Conservation (phyloP, 495 filamentous ascomycete genomes). For the Recurvomyces mirabilis region DNA sequence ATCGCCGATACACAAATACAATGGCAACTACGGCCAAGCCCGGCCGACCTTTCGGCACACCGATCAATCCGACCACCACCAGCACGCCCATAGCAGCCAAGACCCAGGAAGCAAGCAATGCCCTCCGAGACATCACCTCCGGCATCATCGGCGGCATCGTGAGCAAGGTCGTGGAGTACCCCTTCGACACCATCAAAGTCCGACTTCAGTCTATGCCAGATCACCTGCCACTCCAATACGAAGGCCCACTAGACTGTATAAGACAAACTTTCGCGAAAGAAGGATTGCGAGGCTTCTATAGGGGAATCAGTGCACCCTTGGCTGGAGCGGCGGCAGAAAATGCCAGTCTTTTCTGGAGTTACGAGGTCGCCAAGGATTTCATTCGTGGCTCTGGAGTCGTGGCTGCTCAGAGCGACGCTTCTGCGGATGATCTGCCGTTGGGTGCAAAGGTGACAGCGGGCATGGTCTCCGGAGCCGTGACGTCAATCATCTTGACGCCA, state of each 20-base stretch:
- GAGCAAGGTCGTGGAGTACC: slow-evolving; percentile 94
- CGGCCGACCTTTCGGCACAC: too few species aligned
- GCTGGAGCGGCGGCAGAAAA: slow-evolving; percentile 87
- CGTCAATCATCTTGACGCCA: slow-evolving; percentile 80
- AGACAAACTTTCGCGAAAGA: slow-evolving; percentile 64
- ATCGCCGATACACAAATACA: not conserved
- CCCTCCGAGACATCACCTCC: slow-evolving; percentile 31
- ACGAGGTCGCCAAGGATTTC: slow-evolving; percentile 29
- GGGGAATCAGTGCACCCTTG: slow-evolving; percentile 85
- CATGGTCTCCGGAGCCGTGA: slow-evolving; percentile 77
- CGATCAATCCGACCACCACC: too few species aligned
- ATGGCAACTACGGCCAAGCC: too few species aligned
- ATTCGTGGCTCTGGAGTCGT: too few species aligned
- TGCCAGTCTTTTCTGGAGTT: slow-evolving; percentile 85
- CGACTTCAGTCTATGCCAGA: slow-evolving; percentile 73
- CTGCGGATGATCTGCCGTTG: slow-evolving; percentile 46
- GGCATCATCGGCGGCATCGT: slow-evolving; percentile 62
- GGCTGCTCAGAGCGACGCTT: not conserved
- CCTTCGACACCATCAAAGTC: slow-evolving; percentile 97
- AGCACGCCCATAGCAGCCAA: too few species aligned
- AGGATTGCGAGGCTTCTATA: slow-evolving; percentile 72
- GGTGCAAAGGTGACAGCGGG: slow-evolving; percentile 62
- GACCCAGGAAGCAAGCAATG: too few species aligned
- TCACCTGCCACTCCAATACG: slow-evolving; percentile 68
- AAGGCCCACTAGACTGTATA: slow-evolving; percentile 87